Percentiles rank a stretch among this genome's conserved stretches.
phyloP scores from a whole-genome alignment of 495 filamentous ascomycete genomes.

The Paragyromitra xinjiangensis region DNA sequence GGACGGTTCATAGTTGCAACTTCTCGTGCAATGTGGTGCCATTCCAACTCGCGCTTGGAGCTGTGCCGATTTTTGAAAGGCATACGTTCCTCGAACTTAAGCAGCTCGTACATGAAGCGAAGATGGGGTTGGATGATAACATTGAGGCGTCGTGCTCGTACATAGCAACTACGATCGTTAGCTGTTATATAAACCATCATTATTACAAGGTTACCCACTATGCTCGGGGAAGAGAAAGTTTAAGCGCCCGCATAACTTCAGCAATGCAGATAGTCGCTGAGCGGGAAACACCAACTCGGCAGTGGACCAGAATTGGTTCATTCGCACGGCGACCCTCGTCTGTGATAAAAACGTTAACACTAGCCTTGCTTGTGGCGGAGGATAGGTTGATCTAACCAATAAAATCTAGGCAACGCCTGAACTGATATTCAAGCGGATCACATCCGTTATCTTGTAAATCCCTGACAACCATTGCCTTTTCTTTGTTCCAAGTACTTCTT shows the following conservation, averaged over 20 bases:
- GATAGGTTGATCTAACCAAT: conserved; percentile 72
- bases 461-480: conserved; percentile 80
- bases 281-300: conserved; percentile 92
- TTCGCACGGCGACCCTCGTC: conserved; percentile 77
- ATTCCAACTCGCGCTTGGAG: conserved; percentile 82
- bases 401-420: conserved; percentile 85
- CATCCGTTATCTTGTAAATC: conserved; percentile 96
- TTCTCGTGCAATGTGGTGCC: conserved; percentile 85
- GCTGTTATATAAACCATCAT: not conserved
- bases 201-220: conserved; percentile 67
- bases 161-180: conserved; percentile 73
- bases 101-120: conserved; percentile 72
- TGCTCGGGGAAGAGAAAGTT: conserved; percentile 86
- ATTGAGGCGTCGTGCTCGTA: conserved; percentile 83
- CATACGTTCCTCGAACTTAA: conserved; percentile 91
- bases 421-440: conserved; percentile 86
- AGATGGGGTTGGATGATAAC: conserved; percentile 72
- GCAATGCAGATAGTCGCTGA: conserved; percentile 98
- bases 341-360: conserved; percentile 57
- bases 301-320: conserved; percentile 93
- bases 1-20: conserved; percentile 95
- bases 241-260: conserved; percentile 85
- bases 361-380: not conserved
- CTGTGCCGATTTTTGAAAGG: conserved; percentile 58
- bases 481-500: conserved; percentile 71